These are phyloP conservation scores for Datura wrightii DNA, from an alignment of 257 asterid genomes.

Conservation along the genomic window DNA sequence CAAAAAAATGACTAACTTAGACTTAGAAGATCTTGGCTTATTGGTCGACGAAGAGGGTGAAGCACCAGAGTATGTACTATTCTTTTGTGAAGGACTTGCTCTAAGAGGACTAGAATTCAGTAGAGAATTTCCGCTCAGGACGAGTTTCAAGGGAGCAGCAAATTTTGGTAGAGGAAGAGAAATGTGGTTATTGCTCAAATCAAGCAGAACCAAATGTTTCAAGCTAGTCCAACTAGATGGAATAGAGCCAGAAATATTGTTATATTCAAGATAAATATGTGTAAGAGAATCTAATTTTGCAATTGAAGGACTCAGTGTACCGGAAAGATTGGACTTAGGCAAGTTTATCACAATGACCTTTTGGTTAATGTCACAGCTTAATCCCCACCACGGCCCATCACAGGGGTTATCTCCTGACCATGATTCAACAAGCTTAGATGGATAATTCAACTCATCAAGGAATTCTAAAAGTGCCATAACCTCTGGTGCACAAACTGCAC, in stretches of 20 bases:
- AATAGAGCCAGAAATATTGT: constrained; percentile 67
- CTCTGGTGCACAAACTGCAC: constrained; percentile 59
- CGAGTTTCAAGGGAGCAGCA: constrained; percentile 48
- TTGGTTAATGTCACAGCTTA: constrained; percentile 60
- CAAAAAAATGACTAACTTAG: constrained; percentile 51
- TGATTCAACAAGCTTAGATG: constrained; percentile 63
- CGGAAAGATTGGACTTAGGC: constrained; percentile 65
- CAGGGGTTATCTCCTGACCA: constrained; percentile 89
- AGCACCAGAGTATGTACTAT: constrained; percentile 41
- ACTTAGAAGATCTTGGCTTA: constrained; percentile 38
- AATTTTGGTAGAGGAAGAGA: constrained; percentile 79
- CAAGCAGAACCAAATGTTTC: constrained; percentile 62
- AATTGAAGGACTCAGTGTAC: constrained; percentile 68
- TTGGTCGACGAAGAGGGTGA: constrained; percentile 20
- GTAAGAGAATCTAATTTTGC: constrained; percentile 67
- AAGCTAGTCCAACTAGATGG: constrained; percentile 70
- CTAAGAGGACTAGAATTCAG: constrained; percentile 48
- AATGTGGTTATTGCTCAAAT: constrained; percentile 67
- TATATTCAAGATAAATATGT: constrained; percentile 57
- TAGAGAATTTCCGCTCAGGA: constrained; percentile 58
- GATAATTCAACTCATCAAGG: constrained; percentile 78
- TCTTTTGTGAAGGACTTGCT: constrained; percentile 36
- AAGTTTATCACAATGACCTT: constrained; percentile 59
- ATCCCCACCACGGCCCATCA: constrained; percentile 66
- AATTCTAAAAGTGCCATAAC: constrained; percentile 73